Evolutionary conservation across 805 yeast genomes (phyloP), one percentile per base, ranked within the genome.

Genomic region (Metschnikowia gruessii): DNA sequence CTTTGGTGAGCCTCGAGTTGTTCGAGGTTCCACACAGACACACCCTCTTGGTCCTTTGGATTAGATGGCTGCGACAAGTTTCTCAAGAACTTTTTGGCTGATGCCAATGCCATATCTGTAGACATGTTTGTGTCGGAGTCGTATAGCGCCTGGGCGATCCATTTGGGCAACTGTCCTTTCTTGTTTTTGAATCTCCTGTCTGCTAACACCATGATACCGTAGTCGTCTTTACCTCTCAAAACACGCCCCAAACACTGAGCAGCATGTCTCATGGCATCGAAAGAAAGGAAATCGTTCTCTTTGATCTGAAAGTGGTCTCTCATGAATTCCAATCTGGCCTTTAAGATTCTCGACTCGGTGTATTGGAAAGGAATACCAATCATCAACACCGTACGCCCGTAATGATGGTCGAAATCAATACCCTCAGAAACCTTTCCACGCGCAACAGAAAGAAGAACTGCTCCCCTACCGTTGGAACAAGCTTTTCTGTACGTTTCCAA

Each of bases 251-350:
- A 69, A 68, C 99, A 94, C 66, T 94, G 99, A 0, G 99, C 98
- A 3, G 98, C 99, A 69, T 94, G 99, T 62, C 99, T 81, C 99
- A 94, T 94, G 12, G 99, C 99, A 68, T 94, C 99, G 75, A 94
- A 94, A 10, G 98, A 91, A 32, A 94, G 64, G 62, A 94, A 94
- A 60, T 94, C 99, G 61, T 88, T 90, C 60, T 94, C 99, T 53
- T 89, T 78, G 46, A 94, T 92, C 58, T 90, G 95, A 63, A 81
- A 92, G 59, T 90, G 91, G 62, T 94, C 98, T 54, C 98, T 75
- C 63, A 94, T 67, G 59, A 94, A 94, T 66, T 94, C 99, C 37
- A 94, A 72, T 42, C 99, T 78, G 0, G 99, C 99, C 58, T 94
- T 94, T 58, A 94, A 73, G 53, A 94, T 94, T 60, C 98, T 82